phyloP scores from a whole-genome alignment of 495 filamentous ascomycete genomes.

The Penicillium bialowiezense region DNA sequence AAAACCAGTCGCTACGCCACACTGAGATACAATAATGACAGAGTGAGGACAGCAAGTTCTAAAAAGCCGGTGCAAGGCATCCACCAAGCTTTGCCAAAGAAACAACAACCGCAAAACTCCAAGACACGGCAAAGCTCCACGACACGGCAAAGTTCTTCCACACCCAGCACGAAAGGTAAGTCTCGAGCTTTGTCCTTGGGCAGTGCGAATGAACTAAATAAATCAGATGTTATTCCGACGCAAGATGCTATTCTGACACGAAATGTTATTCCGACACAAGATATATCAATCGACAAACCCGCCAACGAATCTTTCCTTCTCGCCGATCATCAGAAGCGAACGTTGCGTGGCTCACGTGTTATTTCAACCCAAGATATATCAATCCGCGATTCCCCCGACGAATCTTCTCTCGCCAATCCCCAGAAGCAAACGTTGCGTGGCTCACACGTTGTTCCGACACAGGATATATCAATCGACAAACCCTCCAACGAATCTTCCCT shows the following conservation, averaged over 20 bases:
- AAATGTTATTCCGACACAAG: background rate
- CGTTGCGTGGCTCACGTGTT: background rate
- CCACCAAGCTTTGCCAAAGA: constrained; percentile 20
- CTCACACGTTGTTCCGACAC: too few relatives aligned
- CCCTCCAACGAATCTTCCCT: constrained; percentile 22
- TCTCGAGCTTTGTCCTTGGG: background rate
- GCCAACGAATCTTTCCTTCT: constrained; percentile 22
- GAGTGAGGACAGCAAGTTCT: too few relatives aligned
- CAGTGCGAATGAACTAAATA: too few relatives aligned
- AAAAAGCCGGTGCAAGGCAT: too few relatives aligned
- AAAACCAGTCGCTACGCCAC: constrained; percentile 31
- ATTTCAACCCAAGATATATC: too few relatives aligned
- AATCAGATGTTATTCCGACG: too few relatives aligned
- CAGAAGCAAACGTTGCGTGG: too few relatives aligned
- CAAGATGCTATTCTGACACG: too few relatives aligned
- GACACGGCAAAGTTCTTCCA: too few relatives aligned
- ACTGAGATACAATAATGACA: constrained; percentile 33
- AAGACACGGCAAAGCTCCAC: too few relatives aligned
- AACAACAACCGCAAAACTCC: background rate
- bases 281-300: constrained; percentile 6
- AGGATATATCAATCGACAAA: constrained; percentile 4
- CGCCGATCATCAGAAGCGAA: constrained; percentile 14
- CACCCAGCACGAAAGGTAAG: background rate
- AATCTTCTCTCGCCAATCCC: too few relatives aligned
- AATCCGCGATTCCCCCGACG: too few relatives aligned